Evolutionary conservation across 2,329 filamentous ascomycete species (phyloP), one percentile per base, ranked within the genome.

Genomic region (Thelonectria olida): DNA sequence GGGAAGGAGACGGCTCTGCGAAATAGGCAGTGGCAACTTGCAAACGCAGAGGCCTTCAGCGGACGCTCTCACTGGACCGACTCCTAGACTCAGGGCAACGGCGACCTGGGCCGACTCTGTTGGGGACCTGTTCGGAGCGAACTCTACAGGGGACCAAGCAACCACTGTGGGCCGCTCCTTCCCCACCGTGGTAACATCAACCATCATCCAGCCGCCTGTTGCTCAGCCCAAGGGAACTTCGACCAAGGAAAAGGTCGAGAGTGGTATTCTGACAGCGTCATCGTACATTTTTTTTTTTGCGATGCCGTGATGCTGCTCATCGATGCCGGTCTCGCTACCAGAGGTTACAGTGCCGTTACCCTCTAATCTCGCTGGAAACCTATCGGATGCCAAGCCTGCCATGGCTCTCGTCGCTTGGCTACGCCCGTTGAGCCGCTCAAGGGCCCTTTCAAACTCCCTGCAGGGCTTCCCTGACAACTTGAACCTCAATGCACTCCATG

Each of bases 261-360:
- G 36, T 59, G 12, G 44, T 23, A 60, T 45, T 45, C 44, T 22
- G 22, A 54, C 44, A 28, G 36, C 52, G 57, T 45, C 47, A 45
- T 49, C 20, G 42, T 17, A 22, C 47, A 38, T 48, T 13, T n/a
- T n/a, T n/a, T n/a, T n/a, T n/a, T n/a, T 10, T 22, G 17, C n/a
- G 15, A 23, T 27, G 42, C 12, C 22, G 34, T n/a, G 45, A 34
- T 42, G 9, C 36, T 42, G 25, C 25, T 34, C 12, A 7, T 53
- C 20, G 13, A 22, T 36, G 19, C 20, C 25, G 19, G 28, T 15
- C 22, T 53, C 38, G 25, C 25, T 22, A 44, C 39, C 20, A 39
- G 34, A 39, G 7, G 28, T 17, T 28, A 22, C 49, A n/a, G n/a
- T n/a, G 34, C 47, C 9, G 7, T 15, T 12, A 20, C 17, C 12